These are phyloP conservation scores for Hygrophila difformis DNA, from an alignment of 257 asterid genomes.

Conservation along the genomic window DNA sequence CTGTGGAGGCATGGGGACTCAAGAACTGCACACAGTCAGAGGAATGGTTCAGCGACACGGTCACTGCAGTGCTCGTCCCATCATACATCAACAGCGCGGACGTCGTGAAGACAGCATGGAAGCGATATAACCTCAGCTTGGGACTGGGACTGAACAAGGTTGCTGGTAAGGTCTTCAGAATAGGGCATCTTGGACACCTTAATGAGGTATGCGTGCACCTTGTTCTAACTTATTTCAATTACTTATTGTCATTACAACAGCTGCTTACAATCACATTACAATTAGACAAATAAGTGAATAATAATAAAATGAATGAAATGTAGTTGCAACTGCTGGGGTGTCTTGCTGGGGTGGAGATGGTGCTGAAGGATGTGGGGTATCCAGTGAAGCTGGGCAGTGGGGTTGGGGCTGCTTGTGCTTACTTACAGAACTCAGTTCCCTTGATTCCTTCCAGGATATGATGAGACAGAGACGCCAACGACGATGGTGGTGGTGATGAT, in stretches of 20 bases:
- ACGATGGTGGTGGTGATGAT: too few species aligned
- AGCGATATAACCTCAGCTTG: slow-evolving; percentile 90
- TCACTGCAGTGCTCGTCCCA: slow-evolving; percentile 88
- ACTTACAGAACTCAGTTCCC: slow-evolving; percentile 76
- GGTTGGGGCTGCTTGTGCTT: slow-evolving; percentile 86
- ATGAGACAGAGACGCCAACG: too few species aligned
- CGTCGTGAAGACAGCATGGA: slow-evolving; percentile 76
- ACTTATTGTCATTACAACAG: too few species aligned
- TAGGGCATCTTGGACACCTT: slow-evolving; percentile 95
- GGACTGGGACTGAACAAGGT: slow-evolving; percentile 96
- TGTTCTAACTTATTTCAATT: too few species aligned
- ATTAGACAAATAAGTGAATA: neutral
- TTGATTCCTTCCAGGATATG: slow-evolving; percentile 91
- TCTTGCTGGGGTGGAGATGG: slow-evolving; percentile 99
- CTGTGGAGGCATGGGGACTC: slow-evolving; percentile 99
- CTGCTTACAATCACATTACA: neutral
- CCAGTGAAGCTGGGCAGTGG: slow-evolving; percentile 91
- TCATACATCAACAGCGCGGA: slow-evolving; percentile 73
- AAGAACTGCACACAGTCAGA: slow-evolving; percentile 98
- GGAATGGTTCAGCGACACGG: slow-evolving; percentile 95
- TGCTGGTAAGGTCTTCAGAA: slow-evolving; percentile 95
- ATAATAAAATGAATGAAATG: slow-evolving; percentile 2
- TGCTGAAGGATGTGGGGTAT: slow-evolving; percentile 88
- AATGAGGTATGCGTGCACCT: slow-evolving; percentile 56
- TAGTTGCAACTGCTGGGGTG: slow-evolving; percentile 95